These are phyloP conservation scores for Seminavis robusta DNA, from an alignment of 108 stramenopile genomes.

Conservation along the genomic window DNA sequence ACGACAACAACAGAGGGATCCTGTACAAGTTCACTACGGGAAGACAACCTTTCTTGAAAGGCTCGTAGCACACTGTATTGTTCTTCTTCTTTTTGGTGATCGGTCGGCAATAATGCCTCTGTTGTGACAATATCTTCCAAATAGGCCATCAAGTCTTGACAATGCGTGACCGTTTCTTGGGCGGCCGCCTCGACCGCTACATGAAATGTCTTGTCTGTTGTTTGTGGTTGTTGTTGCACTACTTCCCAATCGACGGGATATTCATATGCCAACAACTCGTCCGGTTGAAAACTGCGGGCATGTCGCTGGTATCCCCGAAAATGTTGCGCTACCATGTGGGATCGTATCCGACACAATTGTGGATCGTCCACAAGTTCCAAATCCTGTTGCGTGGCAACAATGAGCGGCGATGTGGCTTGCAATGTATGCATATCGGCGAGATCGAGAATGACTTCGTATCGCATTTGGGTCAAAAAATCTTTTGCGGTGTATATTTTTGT, in stretches of 20 bases:
- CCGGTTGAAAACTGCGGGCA: slow-evolving; percentile 43
- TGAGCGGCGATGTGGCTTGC: slow-evolving; percentile 25
- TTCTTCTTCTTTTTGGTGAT: too few species aligned
- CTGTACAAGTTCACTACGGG: too few species aligned
- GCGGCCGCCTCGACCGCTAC: too few species aligned
- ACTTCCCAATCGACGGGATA: slow-evolving; percentile 68
- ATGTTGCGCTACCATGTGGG: slow-evolving; percentile 31
- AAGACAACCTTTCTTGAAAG: too few species aligned
- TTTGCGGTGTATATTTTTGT: slow-evolving; percentile 48
- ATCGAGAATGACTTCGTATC: slow-evolving; percentile 63
- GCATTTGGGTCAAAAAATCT: slow-evolving; percentile 1
- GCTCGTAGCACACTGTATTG: too few species aligned
- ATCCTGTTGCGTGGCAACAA: slow-evolving; percentile 35
- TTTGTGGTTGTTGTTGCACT: too few species aligned
- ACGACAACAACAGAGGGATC: too few species aligned
- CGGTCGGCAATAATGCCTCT: too few species aligned
- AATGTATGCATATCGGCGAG: slow-evolving; percentile 55
- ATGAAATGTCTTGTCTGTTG: too few species aligned
- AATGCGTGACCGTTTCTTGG: too few species aligned
- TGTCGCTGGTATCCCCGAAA: slow-evolving; percentile 48
- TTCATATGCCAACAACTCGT: slow-evolving; percentile 45
- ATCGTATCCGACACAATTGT: slow-evolving; percentile 61
- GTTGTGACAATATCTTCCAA: too few species aligned
- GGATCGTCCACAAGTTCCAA: slow-evolving; percentile 50
- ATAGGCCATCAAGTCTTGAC: too few species aligned